phyloP scores from a whole-genome alignment of 257 asterid genomes.

The Perilla frutescens region DNA sequence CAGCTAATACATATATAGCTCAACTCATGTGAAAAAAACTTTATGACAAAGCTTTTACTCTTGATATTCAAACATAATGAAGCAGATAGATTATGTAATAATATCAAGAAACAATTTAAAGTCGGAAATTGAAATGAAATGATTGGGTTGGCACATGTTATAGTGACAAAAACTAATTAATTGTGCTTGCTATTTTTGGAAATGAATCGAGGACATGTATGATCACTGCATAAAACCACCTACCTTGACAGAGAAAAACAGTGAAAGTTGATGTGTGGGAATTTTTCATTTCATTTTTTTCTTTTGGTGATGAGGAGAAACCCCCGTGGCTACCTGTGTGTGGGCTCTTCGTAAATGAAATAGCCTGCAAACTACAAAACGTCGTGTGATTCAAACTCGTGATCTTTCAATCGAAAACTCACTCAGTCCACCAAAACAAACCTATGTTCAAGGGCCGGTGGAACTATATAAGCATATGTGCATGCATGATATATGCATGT shows the following conservation, averaged over 20 bases:
- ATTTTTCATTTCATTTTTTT: background rate
- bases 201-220: conserved; percentile 26
- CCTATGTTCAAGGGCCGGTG: no score
- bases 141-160: conserved; percentile 39
- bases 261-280: conserved; percentile 2
- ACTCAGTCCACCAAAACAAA: no score
- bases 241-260: conserved; percentile 33
- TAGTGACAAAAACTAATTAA: conserved; percentile 42
- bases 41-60: conserved; percentile 31
- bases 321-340: background rate
- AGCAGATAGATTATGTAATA: conserved; percentile 30
- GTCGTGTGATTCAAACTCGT: background rate
- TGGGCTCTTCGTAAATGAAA: background rate
- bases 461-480: no score
- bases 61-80: conserved; percentile 30
- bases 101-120: conserved; percentile 24
- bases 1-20: conserved; percentile 35
- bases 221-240: conserved; percentile 32
- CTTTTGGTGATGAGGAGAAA: background rate
- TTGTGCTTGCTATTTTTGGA: conserved; percentile 31
- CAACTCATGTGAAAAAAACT: conserved; percentile 39
- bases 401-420: background rate
- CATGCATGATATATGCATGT: no score
- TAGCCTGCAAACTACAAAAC: background rate
- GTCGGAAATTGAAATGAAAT: conserved; percentile 31